These are phyloP conservation scores for Xylaria sp. DNA, from an alignment of 2,329 filamentous ascomycete genomes.

Conservation along the genomic window DNA sequence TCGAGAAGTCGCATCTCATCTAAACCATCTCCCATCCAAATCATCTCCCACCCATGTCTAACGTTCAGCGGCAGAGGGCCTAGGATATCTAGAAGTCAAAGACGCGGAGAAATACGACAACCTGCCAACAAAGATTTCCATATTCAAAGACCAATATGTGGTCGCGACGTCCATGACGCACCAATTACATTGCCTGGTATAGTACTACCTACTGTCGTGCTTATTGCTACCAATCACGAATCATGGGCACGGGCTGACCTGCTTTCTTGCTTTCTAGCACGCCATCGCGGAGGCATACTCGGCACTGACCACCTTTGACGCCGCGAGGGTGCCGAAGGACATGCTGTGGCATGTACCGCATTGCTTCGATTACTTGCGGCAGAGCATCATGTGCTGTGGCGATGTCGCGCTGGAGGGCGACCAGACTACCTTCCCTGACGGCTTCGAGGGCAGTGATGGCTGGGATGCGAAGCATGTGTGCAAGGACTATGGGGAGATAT, in stretches of 20 bases:
- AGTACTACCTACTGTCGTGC: not conserved
- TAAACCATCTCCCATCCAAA: not conserved
- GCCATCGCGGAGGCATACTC: constrained; percentile 47
- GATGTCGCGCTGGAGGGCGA: constrained; percentile 44
- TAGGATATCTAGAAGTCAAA: constrained; percentile 48
- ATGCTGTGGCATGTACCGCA: constrained; percentile 47
- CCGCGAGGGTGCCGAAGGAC: constrained; percentile 38
- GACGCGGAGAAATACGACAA: constrained; percentile 44
- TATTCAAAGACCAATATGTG: constrained; percentile 42
- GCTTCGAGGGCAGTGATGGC: constrained; percentile 47
- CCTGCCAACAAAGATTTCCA: constrained; percentile 44
- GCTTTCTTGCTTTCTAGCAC: constrained; percentile 30
- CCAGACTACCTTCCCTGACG: constrained; percentile 47
- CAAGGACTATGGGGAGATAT: constrained; percentile 46
- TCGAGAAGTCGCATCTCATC: not conserved
- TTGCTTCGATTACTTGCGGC: constrained; percentile 43
- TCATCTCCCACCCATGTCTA: not conserved
- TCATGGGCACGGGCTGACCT: not conserved
- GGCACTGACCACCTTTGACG: constrained; percentile 39
- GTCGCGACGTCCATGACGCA: constrained; percentile 52
- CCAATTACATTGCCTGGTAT: constrained; percentile 51
- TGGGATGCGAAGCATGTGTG: constrained; percentile 52
- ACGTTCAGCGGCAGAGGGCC: constrained; percentile 38
- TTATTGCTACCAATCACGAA: not conserved
- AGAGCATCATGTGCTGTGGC: constrained; percentile 38